These are phyloP conservation scores for Miscanthus lutarioriparius DNA, from an alignment of 176 grass and related monocot species.

Conservation along the genomic window DNA sequence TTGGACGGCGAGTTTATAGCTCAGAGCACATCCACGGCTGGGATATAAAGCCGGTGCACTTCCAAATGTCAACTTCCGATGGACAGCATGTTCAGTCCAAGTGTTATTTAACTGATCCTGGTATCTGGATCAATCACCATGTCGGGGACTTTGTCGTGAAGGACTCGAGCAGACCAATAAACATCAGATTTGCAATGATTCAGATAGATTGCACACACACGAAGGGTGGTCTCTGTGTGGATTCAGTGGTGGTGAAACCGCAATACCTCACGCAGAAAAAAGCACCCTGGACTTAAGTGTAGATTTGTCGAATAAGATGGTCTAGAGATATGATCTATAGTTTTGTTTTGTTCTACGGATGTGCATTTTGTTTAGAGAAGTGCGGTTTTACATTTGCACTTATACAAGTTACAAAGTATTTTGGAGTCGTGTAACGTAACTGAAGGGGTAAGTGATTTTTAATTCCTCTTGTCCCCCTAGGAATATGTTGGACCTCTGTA, in stretches of 20 bases:
- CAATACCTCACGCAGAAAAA: constrained; percentile 46
- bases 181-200: constrained; percentile 69
- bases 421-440: constrained; percentile 21
- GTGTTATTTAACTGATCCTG: constrained; percentile 69
- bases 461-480: constrained; percentile 38
- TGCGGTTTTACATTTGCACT: neutral
- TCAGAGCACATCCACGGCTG: constrained; percentile 75
- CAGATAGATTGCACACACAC: constrained; percentile 99
- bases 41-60: constrained; percentile 83
- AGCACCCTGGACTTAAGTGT: neutral
- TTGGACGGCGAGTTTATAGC: constrained; percentile 60
- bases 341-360: neutral
- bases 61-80: constrained; percentile 80
- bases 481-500: constrained; percentile 31
- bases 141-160: constrained; percentile 79
- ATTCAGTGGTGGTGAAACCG: constrained; percentile 75
- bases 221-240: constrained; percentile 88
- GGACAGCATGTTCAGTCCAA: constrained; percentile 79
- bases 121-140: constrained; percentile 75
- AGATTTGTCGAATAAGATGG: constrained; percentile 19
- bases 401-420: constrained; percentile 6
- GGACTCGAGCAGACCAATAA: constrained; percentile 35
- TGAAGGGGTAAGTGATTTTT: constrained; percentile 44
- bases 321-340: neutral
- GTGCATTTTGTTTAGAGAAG: neutral